Evolutionary conservation across 768 basidiomycete species (phyloP), one percentile per base, ranked within the genome.

Genomic region (Dioszegia hungarica): DNA sequence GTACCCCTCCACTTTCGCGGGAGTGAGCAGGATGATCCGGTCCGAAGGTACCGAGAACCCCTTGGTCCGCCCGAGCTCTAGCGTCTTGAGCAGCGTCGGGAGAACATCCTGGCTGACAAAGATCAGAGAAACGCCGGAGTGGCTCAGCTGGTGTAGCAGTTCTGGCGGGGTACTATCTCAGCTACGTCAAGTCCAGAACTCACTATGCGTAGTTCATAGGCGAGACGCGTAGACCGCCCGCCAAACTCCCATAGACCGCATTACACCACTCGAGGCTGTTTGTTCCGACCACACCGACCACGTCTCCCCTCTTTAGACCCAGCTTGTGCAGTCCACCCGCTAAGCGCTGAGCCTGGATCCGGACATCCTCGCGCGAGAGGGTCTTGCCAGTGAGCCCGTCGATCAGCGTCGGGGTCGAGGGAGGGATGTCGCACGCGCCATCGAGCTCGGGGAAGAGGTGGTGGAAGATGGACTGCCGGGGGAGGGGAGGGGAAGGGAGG

Each of bases 211-310:
- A 53, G 46, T 90, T 92, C 19, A 86, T 86, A 14, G 88, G 82
- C 0, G 89, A 87, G 50, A 82, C 81, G 38, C 82, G 77, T 14
- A 88, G 67, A 4, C 87, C 88, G 0, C 85, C 86, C 0, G 89
- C 85, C 41, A 75, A 75, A 28, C 68, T 66, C 4, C 67, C 75
- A 8, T 62, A 62, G n/a, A 85, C 78, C 70, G 75, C 73, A 49
- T 83, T 69, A 0, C 83, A 81, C 77, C 79, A 85, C 37, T 78
- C 77, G 39, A 90, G 64, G 20, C 79, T 83, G 74, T 91, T 90
- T 4, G 81, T 84, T 36, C 73, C 71, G 43, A 75, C 88, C 3
- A 90, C 78, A 59, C 88, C 78, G 17, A 83, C 78, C 0, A 82
- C 82, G 47, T 85, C 83, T 0, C 85, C 84, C 15, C 82, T 78